Evolutionary conservation across 2,329 filamentous ascomycete species (phyloP).

Genomic region (Neodidymelliopsis sp.): DNA sequence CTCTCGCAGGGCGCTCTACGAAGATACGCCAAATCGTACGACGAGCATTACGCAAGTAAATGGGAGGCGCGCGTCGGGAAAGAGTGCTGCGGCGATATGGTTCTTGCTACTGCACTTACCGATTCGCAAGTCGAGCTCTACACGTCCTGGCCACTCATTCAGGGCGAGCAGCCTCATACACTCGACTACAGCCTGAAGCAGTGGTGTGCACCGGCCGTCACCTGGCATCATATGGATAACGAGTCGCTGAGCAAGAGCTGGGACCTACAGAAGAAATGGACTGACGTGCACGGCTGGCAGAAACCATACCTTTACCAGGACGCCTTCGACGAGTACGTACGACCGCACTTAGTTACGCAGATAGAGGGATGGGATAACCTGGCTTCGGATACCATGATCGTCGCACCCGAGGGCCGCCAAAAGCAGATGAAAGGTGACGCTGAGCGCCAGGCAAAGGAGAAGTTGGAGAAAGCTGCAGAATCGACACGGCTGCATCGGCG

Average conservation of each 20-base stretch:
- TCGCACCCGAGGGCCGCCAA: slow-evolving; percentile 24
- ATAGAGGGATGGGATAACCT: slow-evolving; percentile 48
- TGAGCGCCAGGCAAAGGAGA: slow-evolving; percentile 10
- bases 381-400: slow-evolving; percentile 26
- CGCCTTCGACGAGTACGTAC: slow-evolving; percentile 42
- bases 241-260: slow-evolving; percentile 39
- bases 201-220: slow-evolving; percentile 55
- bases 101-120: slow-evolving; percentile 44
- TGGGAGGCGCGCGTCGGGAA: slow-evolving; percentile 44
- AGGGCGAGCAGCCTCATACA: slow-evolving; percentile 51
- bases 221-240: slow-evolving; percentile 44
- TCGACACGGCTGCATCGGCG: background rate
- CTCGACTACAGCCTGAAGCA: slow-evolving; percentile 50
- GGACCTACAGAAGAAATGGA: slow-evolving; percentile 46
- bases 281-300: slow-evolving; percentile 38
- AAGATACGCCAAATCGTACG: slow-evolving; percentile 41
- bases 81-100: slow-evolving; percentile 50
- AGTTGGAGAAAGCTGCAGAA: slow-evolving; percentile 17
- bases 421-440: slow-evolving; percentile 22
- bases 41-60: slow-evolving; percentile 37
- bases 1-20: slow-evolving; percentile 52
- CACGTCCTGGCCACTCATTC: slow-evolving; percentile 52
- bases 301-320: slow-evolving; percentile 45
- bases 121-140: slow-evolving; percentile 48
- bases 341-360: slow-evolving; percentile 36